Percentiles rank a stretch among this genome's conserved stretches.
Conservation (phyloP, 179 eudicot species). For the Heliamphora pulchella region DNA sequence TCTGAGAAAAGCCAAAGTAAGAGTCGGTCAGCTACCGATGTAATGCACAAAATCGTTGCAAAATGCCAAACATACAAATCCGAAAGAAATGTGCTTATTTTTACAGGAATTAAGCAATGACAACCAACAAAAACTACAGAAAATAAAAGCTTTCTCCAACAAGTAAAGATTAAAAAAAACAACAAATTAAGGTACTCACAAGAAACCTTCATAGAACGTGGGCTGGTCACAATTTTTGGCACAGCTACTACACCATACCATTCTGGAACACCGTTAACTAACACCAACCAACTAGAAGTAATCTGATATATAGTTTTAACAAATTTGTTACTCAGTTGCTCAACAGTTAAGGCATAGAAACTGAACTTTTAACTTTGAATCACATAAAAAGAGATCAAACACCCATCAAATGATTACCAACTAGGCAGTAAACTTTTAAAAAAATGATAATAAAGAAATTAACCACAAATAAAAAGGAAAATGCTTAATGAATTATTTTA, state of each 20-base stretch:
- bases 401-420: not conserved
- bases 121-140: not conserved
- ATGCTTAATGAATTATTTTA: not conserved
- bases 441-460: not conserved
- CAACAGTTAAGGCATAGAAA: not conserved
- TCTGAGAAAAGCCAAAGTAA: conserved; percentile 28
- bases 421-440: not conserved
- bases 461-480: not conserved
- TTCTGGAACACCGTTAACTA: conserved; percentile 7
- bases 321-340: not conserved
- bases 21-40: not conserved
- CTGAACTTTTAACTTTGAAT: not conserved
- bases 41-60: not conserved
- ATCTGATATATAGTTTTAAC: not conserved
- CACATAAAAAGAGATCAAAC: not conserved
- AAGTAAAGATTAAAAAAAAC: not conserved
- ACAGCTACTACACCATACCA: conserved; percentile 21
- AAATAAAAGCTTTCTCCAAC: not conserved
- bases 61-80: not conserved
- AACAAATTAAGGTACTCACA: conserved; percentile 14
- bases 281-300: conserved; percentile 2
- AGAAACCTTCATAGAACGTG: not conserved
- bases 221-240: conserved; percentile 8
- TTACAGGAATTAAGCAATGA: too few relatives aligned
- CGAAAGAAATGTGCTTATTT: not conserved